Evolutionary conservation across 768 basidiomycete genomes (phyloP).

Genomic region (Dacryopinax spathularia): DNA sequence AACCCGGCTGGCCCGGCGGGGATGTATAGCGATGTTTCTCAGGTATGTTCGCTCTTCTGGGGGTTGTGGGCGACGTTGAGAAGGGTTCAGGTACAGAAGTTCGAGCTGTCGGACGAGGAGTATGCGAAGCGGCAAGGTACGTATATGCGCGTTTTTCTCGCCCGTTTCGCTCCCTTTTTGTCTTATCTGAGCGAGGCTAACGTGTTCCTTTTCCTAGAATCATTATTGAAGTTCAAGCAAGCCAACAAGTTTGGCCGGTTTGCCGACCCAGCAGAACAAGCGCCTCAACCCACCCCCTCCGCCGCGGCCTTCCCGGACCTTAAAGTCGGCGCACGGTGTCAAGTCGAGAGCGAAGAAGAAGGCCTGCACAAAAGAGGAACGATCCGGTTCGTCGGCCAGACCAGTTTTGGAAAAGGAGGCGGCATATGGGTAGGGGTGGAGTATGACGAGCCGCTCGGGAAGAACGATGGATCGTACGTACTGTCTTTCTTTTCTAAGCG

Average conservation of each 20-base stretch:
- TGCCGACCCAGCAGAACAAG: conserved; percentile 32
- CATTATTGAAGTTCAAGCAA: conserved; percentile 80
- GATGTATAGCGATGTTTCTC: conserved; percentile 59
- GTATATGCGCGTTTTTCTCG: conserved; percentile 4
- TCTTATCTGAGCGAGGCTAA: conserved; percentile 5
- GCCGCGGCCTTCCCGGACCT: conserved; percentile 31
- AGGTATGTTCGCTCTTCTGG: conserved; percentile 69
- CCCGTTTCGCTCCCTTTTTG: background rate
- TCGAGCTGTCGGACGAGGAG: conserved; percentile 67
- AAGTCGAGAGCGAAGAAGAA: conserved; percentile 46
- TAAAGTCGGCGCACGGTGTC: conserved; percentile 58
- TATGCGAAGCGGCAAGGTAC: conserved; percentile 71
- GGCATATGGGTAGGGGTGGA: conserved; percentile 84
- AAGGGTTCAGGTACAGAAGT: conserved; percentile 70
- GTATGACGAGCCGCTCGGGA: conserved; percentile 90
- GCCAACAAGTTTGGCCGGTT: conserved; percentile 79
- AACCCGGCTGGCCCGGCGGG: background rate
- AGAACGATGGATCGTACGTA: conserved; percentile 87
- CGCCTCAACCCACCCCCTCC: conserved; percentile 22
- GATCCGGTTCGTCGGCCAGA: conserved; percentile 71
- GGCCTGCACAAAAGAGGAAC: conserved; percentile 66
- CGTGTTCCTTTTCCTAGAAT: conserved; percentile 38
- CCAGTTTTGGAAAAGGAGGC: conserved; percentile 50
- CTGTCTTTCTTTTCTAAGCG: background rate
- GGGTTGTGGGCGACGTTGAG: background rate